Percentiles rank a stretch among this genome's conserved stretches.
Conservation (phyloP, 257 asterid genomes). For the Ligustrum vulgare region DNA sequence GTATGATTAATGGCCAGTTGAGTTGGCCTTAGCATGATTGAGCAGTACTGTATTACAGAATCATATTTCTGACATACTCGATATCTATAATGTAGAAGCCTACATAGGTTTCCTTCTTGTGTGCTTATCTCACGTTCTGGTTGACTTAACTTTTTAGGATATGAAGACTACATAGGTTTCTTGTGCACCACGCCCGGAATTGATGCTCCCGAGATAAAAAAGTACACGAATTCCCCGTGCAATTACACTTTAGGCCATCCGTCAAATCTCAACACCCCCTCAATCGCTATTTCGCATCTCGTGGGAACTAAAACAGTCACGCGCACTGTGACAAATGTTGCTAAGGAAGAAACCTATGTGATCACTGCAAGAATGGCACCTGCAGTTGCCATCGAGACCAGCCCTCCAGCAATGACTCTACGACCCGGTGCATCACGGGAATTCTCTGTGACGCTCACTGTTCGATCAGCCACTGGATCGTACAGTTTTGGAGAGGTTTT, state of each 20-base stretch:
- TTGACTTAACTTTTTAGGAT: conserved; percentile 48
- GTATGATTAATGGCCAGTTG: not conserved
- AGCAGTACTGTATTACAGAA: not conserved
- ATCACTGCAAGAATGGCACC: conserved; percentile 58
- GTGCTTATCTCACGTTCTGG: conserved; percentile 2
- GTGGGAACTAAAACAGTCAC: conserved; percentile 82
- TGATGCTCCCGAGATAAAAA: conserved; percentile 62
- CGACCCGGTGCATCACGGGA: conserved; percentile 61
- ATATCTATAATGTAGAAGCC: not conserved
- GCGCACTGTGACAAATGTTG: conserved; percentile 81
- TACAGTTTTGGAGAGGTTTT: conserved; percentile 50
- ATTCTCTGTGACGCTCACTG: conserved; percentile 42
- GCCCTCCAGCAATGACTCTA: conserved; percentile 80
- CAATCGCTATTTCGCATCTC: conserved; percentile 80
- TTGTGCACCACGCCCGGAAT: conserved; percentile 89
- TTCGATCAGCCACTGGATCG: conserved; percentile 40
- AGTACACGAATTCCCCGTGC: conserved; percentile 78
- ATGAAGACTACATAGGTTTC: conserved; percentile 88
- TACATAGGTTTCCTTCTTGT: not conserved
- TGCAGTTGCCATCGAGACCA: conserved; percentile 45
- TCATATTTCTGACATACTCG: not conserved
- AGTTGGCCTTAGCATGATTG: not conserved
- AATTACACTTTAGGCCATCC: conserved; percentile 90
- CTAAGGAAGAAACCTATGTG: conserved; percentile 87
- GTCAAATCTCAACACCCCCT: conserved; percentile 81